Evolutionary conservation across 148 eudicot genomes (phyloP).

Genomic region (Amaranthus hypochondriacus): DNA sequence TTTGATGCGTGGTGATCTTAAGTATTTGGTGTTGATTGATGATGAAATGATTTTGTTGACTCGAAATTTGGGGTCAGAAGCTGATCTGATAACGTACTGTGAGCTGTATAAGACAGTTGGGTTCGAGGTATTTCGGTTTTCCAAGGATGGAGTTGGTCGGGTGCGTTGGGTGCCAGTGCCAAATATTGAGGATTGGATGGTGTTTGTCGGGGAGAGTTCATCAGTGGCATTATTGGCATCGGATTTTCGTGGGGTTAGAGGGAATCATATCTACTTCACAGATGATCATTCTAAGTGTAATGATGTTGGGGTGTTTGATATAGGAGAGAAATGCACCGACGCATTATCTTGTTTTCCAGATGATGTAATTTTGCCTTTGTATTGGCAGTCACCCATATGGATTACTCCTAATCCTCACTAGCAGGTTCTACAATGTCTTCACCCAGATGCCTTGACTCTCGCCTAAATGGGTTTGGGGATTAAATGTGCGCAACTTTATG

Average conservation of each 20-base stretch:
- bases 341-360: constrained; percentile 46
- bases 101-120: constrained; percentile 42
- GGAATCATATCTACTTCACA: constrained; percentile 56
- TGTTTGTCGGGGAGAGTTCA: constrained; percentile 62
- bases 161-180: constrained; percentile 50
- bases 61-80: constrained; percentile 37
- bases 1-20: constrained; percentile 49
- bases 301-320: constrained; percentile 60
- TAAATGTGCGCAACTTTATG: too few relatives aligned
- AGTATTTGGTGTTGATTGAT: constrained; percentile 47
- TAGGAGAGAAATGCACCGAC: constrained; percentile 46
- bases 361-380: constrained; percentile 28
- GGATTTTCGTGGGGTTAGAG: constrained; percentile 51
- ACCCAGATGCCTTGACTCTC: too few relatives aligned
- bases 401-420: constrained; percentile 61
- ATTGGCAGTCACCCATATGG: constrained; percentile 62
- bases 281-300: constrained; percentile 60
- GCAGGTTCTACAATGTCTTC: neutral
- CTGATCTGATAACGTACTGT: constrained; percentile 25
- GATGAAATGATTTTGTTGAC: constrained; percentile 41
- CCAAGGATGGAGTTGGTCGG: constrained; percentile 14
- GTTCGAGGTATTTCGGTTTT: constrained; percentile 48
- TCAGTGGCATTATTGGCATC: constrained; percentile 48
- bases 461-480: too few relatives aligned
- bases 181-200: constrained; percentile 40